A percentile compares a stretch with the other conserved stretches of the same genome.
Conservation (phyloP, 1,139 yeast genomes). For the Debaryomyces fabryi region DNA sequence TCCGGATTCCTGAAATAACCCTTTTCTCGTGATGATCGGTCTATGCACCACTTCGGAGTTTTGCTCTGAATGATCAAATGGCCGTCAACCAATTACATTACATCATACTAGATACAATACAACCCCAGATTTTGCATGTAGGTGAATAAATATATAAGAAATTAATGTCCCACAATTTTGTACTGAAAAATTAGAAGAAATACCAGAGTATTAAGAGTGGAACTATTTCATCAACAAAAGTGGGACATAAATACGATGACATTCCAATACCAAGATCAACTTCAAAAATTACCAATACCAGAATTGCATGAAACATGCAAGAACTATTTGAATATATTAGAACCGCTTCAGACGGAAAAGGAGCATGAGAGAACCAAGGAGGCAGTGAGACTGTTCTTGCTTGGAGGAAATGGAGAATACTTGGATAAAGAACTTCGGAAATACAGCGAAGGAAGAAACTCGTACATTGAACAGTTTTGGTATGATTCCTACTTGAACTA, state of each 20-base stretch:
- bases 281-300: conserved; percentile 78
- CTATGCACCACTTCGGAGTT: conserved; percentile 5
- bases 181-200: background rate
- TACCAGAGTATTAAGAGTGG: background rate
- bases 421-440: conserved; percentile 65
- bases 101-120: background rate
- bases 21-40: background rate
- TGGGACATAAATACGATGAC: conserved; percentile 33
- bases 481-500: conserved; percentile 83
- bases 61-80: conserved; percentile 8
- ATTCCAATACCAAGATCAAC: conserved; percentile 56
- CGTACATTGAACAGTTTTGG: conserved; percentile 93
- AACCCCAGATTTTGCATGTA: conserved; percentile 6
- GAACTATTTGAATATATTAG: conserved; percentile 63
- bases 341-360: conserved; percentile 73
- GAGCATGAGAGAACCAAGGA: conserved; percentile 64
- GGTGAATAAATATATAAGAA: conserved; percentile 4
- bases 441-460: conserved; percentile 65
- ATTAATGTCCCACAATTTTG: background rate
- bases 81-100: conserved; percentile 3
- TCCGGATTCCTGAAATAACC: background rate
- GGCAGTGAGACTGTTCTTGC: conserved; percentile 63
- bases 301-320: conserved; percentile 64
- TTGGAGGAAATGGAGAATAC: conserved; percentile 57
- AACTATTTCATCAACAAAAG: background rate